Conservation (phyloP, 2,329 filamentous ascomycete species). For the Cucurbitaria berberidis region DNA sequence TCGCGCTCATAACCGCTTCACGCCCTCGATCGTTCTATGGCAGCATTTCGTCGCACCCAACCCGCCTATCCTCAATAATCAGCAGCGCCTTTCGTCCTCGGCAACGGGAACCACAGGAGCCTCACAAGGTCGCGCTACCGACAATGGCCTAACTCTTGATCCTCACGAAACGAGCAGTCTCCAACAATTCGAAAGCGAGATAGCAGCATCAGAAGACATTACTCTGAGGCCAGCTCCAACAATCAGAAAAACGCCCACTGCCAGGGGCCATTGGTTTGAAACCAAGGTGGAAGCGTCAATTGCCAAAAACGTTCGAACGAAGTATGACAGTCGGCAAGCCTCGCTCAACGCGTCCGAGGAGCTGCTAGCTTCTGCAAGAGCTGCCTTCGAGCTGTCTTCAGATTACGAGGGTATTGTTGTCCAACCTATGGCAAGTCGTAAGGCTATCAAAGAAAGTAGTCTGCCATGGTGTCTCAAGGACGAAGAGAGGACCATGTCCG, state of each 20-base stretch:
- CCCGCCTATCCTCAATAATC: slow-evolving; percentile 13
- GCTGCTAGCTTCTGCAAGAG: slow-evolving; percentile 10
- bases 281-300: slow-evolving; percentile 4
- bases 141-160: neutral
- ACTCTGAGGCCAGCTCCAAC: neutral
- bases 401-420: slow-evolving; percentile 30
- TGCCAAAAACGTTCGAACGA: slow-evolving; percentile 2
- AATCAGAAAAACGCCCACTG: slow-evolving; percentile 4
- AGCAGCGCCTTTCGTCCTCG: slow-evolving; percentile 26
- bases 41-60: slow-evolving; percentile 39
- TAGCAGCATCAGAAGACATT: neutral
- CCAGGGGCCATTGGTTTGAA: slow-evolving; percentile 1
- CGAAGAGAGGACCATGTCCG: slow-evolving; percentile 3
- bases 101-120: slow-evolving; percentile 13
- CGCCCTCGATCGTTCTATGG: slow-evolving; percentile 39
- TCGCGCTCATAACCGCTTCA: slow-evolving; percentile 42
- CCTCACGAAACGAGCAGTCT: neutral
- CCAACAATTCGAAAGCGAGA: neutral
- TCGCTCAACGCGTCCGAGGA: slow-evolving; percentile 1
- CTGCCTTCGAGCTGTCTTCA: slow-evolving; percentile 11
- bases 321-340: neutral
- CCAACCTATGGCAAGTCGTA: slow-evolving; percentile 9
- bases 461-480: slow-evolving; percentile 26
- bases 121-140: neutral
- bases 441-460: slow-evolving; percentile 7